These are phyloP conservation scores for Pythium diclinum DNA, from an alignment of 352 stramenopile genomes.

Conservation along the genomic window DNA sequence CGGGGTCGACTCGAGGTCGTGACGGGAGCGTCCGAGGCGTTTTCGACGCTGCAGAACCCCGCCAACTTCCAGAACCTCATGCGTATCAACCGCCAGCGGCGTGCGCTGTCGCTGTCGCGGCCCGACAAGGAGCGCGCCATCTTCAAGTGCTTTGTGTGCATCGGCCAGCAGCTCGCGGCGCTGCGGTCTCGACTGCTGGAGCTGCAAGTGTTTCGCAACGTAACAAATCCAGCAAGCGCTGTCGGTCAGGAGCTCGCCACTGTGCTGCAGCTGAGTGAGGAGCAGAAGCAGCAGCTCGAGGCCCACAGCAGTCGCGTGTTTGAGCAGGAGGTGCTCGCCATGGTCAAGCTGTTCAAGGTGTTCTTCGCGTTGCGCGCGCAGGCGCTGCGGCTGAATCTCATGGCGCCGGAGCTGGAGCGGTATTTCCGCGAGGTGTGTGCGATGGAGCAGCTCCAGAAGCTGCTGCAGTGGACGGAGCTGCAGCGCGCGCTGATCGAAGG, in stretches of 20 bases:
- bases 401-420: constrained; percentile 64
- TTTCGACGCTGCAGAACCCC: constrained; percentile 69
- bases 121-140: constrained; percentile 48
- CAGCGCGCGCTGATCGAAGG: constrained; percentile 53
- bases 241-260: constrained; percentile 41
- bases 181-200: constrained; percentile 62
- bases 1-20: constrained; percentile 61
- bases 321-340: constrained; percentile 51
- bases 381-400: constrained; percentile 58
- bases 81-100: constrained; percentile 68
- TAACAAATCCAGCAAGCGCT: constrained; percentile 36
- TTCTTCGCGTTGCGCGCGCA: constrained; percentile 71
- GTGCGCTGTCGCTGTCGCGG: constrained; percentile 45
- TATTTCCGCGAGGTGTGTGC: constrained; percentile 68
- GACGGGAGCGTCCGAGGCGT: constrained; percentile 58
- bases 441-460: constrained; percentile 65
- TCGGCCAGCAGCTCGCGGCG: constrained; percentile 50
- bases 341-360: constrained; percentile 78
- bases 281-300: constrained; percentile 66
- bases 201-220: constrained; percentile 56
- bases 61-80: constrained; percentile 67
- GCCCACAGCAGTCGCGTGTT: constrained; percentile 61
- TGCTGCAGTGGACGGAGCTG: constrained; percentile 77
- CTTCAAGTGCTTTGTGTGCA: constrained; percentile 57
- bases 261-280: constrained; percentile 43